A percentile compares a stretch with the other conserved stretches of the same genome.
Conservation (phyloP, 1,284 basidiomycete species). For the Anthracocystis walkeri region DNA sequence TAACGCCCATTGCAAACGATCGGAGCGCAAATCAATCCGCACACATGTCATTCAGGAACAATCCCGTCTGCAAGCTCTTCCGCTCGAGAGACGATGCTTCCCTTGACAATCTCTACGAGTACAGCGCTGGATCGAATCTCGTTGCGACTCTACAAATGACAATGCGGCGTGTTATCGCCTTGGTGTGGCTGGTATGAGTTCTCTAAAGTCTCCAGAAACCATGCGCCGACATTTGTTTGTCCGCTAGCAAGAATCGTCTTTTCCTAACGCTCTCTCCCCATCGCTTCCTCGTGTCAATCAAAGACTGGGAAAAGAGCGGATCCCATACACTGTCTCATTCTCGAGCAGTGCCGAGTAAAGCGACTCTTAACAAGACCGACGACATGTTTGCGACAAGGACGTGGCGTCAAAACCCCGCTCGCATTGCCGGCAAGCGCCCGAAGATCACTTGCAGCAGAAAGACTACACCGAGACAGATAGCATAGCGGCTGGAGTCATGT, state of each 20-base stretch:
- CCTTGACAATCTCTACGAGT: background rate
- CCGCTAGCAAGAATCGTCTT: no score
- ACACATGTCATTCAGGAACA: conserved; percentile 2
- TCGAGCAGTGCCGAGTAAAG: background rate
- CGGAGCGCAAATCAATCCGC: background rate
- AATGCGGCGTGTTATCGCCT: background rate
- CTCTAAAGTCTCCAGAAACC: background rate
- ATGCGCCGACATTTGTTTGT: background rate
- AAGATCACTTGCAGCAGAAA: background rate
- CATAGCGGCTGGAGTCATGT: background rate
- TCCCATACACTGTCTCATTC: background rate
- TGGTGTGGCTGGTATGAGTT: no score
- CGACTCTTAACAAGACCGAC: background rate
- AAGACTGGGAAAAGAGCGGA: background rate
- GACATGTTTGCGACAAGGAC: background rate
- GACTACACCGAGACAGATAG: background rate
- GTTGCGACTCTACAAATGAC: background rate
- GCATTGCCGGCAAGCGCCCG: background rate
- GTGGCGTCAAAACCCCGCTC: background rate
- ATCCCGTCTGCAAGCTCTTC: background rate
- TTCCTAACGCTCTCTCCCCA: no score
- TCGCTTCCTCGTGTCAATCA: no score
- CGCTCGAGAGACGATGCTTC: background rate
- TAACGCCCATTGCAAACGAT: background rate
- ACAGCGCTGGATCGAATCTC: background rate